Evolutionary conservation across 257 asterid genomes (phyloP).

Genomic region (Plectranthus barbatus): DNA sequence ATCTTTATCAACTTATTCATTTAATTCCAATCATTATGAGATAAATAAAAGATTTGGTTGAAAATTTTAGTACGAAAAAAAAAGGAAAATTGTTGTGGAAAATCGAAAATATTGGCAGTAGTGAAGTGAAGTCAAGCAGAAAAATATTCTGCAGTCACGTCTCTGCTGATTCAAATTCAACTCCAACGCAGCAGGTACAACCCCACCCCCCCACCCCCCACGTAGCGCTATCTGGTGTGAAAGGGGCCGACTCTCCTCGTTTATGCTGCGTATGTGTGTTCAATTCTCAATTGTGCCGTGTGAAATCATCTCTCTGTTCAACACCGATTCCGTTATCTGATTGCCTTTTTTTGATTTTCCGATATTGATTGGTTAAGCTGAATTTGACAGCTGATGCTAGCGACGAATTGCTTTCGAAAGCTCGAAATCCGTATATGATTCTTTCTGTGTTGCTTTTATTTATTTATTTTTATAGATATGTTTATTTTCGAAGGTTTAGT

Average conservation of each 20-base stretch:
- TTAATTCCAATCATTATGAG: too few relatives aligned
- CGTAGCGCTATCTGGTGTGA: not conserved
- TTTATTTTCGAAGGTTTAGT: not conserved
- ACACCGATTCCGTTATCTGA: constrained; percentile 1
- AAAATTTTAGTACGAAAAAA: too few relatives aligned
- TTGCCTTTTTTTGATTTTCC: not conserved
- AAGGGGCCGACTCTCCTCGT: too few relatives aligned
- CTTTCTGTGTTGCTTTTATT: not conserved
- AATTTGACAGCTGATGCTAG: not conserved
- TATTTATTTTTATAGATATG: too few relatives aligned
- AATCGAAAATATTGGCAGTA: too few relatives aligned
- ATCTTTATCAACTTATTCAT: too few relatives aligned
- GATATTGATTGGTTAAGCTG: not conserved
- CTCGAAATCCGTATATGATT: constrained; percentile 11
- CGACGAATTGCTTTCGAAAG: not conserved
- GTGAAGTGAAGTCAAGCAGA: not conserved
- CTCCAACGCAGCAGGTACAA: not conserved
- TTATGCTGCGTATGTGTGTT: too few relatives aligned
- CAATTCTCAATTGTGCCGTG: not conserved
- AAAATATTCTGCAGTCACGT: not conserved
- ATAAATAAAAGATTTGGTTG: too few relatives aligned
- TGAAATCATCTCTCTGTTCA: not conserved
- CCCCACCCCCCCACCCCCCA: not conserved
- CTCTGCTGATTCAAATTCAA: constrained; percentile 6
- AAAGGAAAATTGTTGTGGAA: too few relatives aligned